A percentile compares a stretch with the other conserved stretches of the same genome.
phyloP scores from a whole-genome alignment of 208 protist species.

The Acanthamoeba triangularis region DNA sequence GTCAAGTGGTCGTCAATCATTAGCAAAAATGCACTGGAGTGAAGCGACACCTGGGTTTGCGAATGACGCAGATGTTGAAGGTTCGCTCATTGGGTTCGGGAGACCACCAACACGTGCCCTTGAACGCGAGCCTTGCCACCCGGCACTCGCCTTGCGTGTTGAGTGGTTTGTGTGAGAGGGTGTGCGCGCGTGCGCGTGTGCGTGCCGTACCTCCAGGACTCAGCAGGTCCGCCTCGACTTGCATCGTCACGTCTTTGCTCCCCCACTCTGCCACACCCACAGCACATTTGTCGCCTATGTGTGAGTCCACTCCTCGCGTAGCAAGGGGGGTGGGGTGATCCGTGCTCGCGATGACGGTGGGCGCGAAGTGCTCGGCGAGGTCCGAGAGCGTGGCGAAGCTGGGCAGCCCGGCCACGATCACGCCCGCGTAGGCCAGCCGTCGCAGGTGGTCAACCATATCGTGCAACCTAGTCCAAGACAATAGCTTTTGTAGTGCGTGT shows the following conservation, averaged over 20 bases:
- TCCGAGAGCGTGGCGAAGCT: background rate
- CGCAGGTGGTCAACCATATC: background rate
- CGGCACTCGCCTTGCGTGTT: background rate
- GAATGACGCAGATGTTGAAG: slow-evolving; percentile 3
- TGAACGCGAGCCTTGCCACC: background rate
- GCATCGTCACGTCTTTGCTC: too few species aligned
- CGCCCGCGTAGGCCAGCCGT: background rate
- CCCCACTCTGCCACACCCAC: too few species aligned
- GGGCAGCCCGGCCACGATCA: background rate
- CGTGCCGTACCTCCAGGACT: too few species aligned
- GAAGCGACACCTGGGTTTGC: background rate
- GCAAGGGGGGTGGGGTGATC: background rate
- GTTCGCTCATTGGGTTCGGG: background rate
- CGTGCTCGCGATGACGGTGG: background rate
- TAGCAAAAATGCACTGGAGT: too few species aligned
- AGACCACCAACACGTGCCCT: background rate
- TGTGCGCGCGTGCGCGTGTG: too few species aligned
- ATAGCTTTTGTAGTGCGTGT: background rate
- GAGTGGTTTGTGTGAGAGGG: too few species aligned
- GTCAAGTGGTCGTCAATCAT: too few species aligned
- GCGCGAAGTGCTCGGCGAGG: background rate
- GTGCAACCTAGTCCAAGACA: background rate
- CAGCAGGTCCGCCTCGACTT: too few species aligned
- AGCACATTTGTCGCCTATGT: too few species aligned
- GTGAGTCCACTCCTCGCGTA: background rate